phyloP scores from a whole-genome alignment of 2,329 filamentous ascomycete genomes.

The Aspergillus ruber region DNA sequence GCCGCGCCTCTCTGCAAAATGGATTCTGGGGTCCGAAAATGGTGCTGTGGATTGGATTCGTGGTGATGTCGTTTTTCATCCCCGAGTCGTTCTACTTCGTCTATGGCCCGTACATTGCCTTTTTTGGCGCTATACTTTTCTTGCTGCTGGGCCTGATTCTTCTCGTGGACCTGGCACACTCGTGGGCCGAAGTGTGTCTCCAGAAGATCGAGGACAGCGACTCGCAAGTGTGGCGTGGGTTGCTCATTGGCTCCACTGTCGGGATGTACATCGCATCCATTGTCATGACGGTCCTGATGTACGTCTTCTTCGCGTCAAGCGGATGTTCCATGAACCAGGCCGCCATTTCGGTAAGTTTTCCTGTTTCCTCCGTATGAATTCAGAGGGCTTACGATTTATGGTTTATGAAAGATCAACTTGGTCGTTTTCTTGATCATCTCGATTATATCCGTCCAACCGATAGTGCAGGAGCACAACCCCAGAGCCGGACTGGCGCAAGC shows the following conservation, averaged over 20 bases:
- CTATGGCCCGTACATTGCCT: slow-evolving; percentile 91
- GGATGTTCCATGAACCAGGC: slow-evolving; percentile 94
- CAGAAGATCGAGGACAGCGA: slow-evolving; percentile 87
- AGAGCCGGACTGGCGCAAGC: slow-evolving; percentile 94
- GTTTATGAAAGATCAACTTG: slow-evolving; percentile 60
- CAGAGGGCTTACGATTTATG: neutral
- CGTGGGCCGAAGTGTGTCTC: slow-evolving; percentile 94
- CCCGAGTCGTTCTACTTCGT: slow-evolving; percentile 91
- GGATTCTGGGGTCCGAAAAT: slow-evolving; percentile 99
- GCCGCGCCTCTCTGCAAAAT: slow-evolving; percentile 84
- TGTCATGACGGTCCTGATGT: slow-evolving; percentile 94
- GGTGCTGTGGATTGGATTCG: slow-evolving; percentile 75
- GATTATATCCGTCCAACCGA: slow-evolving; percentile 79
- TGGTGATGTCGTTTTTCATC: slow-evolving; percentile 91
- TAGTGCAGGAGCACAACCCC: slow-evolving; percentile 83
- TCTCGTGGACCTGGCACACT: slow-evolving; percentile 89
- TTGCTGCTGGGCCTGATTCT: slow-evolving; percentile 86
- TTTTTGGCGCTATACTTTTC: slow-evolving; percentile 85
- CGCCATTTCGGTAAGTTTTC: slow-evolving; percentile 64
- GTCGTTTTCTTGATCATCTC: slow-evolving; percentile 75
- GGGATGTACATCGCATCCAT: slow-evolving; percentile 89
- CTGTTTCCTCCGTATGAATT: slow-evolving; percentile 1
- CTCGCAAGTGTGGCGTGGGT: slow-evolving; percentile 72
- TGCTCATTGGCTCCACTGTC: slow-evolving; percentile 86
- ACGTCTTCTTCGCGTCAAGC: slow-evolving; percentile 81